These are phyloP conservation scores for Streptanthus diversifolius DNA, from an alignment of 345 rosid species.

Conservation along the genomic window DNA sequence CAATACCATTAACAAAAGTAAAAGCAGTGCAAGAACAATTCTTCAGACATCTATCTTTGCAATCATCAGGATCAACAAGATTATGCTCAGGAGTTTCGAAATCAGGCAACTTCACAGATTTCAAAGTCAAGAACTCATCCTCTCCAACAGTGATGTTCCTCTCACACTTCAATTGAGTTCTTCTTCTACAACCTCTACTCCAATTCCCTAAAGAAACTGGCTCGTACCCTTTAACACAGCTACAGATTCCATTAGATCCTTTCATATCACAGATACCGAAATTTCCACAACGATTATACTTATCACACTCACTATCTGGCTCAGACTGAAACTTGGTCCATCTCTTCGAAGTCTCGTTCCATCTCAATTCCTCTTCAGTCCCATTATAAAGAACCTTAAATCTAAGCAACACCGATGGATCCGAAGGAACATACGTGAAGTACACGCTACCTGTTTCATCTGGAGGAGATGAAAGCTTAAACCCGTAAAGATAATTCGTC, in stretches of 20 bases:
- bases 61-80: constrained; percentile 31
- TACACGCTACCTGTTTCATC: constrained; percentile 45
- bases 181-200: constrained; percentile 57
- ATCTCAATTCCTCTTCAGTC: constrained; percentile 47
- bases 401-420: constrained; percentile 44
- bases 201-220: constrained; percentile 36
- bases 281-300: constrained; percentile 67
- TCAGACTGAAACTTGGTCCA: constrained; percentile 47
- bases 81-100: constrained; percentile 26
- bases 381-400: constrained; percentile 51
- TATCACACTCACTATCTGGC: constrained; percentile 58
- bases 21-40: constrained; percentile 56
- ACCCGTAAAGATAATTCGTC: constrained; percentile 48
- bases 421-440: constrained; percentile 49
- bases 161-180: constrained; percentile 40
- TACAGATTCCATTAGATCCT: constrained; percentile 37
- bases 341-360: constrained; percentile 39
- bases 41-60: constrained; percentile 38
- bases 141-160: constrained; percentile 31
- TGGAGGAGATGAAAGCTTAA: constrained; percentile 37
- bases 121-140: constrained; percentile 43
- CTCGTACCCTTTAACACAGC: constrained; percentile 55
- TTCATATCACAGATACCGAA: constrained; percentile 50
- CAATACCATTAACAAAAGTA: constrained; percentile 38
- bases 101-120: constrained; percentile 48